Conservation (phyloP, 164 flowering plant species). For the Brasenia schreberi region DNA sequence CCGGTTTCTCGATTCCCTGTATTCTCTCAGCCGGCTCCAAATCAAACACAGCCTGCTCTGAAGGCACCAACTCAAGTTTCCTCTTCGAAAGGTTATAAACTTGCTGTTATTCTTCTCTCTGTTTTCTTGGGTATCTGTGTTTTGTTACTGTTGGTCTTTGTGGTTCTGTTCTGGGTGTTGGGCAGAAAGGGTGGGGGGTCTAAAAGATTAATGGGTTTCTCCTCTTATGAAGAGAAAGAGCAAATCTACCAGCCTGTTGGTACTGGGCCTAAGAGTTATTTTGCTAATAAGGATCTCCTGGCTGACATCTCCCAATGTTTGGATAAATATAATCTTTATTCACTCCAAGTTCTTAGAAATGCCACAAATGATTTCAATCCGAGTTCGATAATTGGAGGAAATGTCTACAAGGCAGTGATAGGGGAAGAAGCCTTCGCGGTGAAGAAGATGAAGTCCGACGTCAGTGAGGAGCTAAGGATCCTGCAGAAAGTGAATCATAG, state of each 20-base stretch:
- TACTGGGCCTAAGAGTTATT: neutral
- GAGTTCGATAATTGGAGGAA: constrained; percentile 51
- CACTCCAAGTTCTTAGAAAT: constrained; percentile 44
- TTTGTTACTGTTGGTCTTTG: constrained; percentile 19
- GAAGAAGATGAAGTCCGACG: constrained; percentile 97
- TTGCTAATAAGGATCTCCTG: constrained; percentile 23
- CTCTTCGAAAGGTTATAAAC: neutral
- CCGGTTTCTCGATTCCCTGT: constrained; percentile 50
- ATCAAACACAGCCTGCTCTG: constrained; percentile 2
- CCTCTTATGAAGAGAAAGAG: neutral
- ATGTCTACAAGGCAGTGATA: constrained; percentile 62
- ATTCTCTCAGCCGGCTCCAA: constrained; percentile 32
- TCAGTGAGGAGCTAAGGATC: constrained; percentile 80
- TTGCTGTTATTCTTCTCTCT: neutral
- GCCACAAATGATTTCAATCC: constrained; percentile 60
- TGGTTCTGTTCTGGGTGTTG: constrained; percentile 23
- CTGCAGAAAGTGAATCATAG: constrained; percentile 95
- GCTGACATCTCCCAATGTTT: constrained; percentile 79
- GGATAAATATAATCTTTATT: constrained; percentile 78
- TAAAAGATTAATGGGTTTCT: neutral
- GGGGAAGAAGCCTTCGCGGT: constrained; percentile 57
- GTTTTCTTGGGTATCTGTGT: constrained; percentile 1
- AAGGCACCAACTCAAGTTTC: neutral
- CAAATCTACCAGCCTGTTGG: neutral
- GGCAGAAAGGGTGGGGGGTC: constrained; percentile 2